Percentiles rank a stretch among this genome's conserved stretches.
Evolutionary conservation across 257 asterid species (phyloP).

Genomic region (Nicotiana attenuata): DNA sequence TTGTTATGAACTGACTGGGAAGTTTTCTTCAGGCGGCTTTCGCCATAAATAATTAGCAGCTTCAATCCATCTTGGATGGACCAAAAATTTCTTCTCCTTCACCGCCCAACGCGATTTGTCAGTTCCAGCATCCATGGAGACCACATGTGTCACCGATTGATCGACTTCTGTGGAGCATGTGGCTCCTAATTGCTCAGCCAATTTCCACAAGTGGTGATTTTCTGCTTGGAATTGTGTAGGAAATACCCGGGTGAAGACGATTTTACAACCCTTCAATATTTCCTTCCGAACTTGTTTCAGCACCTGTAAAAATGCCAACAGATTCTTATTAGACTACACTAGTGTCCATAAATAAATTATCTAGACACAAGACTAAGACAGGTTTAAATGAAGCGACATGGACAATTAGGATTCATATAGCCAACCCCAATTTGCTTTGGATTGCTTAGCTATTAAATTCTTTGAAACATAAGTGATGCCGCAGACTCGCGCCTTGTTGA

Average conservation of each 20-base stretch:
- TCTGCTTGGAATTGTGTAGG: slow-evolving; percentile 48
- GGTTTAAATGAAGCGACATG: no score
- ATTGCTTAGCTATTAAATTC: no score
- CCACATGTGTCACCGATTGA: slow-evolving; percentile 62
- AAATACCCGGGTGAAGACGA: slow-evolving; percentile 58
- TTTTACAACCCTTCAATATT: slow-evolving; percentile 49
- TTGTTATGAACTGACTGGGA: slow-evolving; percentile 30
- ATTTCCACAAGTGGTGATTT: slow-evolving; percentile 58
- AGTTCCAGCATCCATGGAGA: slow-evolving; percentile 58
- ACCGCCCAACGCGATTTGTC: slow-evolving; percentile 63
- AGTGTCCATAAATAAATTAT: neutral
- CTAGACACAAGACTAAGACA: no score
- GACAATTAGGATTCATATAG: no score
- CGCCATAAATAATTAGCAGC: slow-evolving; percentile 65
- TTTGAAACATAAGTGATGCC: neutral
- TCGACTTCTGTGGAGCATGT: slow-evolving; percentile 46
- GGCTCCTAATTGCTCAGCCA: slow-evolving; percentile 77
- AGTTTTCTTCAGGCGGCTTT: slow-evolving; percentile 67
- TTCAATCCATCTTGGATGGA: slow-evolving; percentile 69
- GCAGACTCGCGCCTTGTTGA: neutral
- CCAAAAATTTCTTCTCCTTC: slow-evolving; percentile 48
- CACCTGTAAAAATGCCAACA: slow-evolving; percentile 27
- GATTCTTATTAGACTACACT: neutral
- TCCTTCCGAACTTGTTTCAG: slow-evolving; percentile 50
- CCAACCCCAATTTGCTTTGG: no score